Percentiles rank a stretch among this genome's conserved stretches.
These are phyloP conservation scores for Pleurotus eryngii DNA, from an alignment of 768 basidiomycete species.

Conservation along the genomic window DNA sequence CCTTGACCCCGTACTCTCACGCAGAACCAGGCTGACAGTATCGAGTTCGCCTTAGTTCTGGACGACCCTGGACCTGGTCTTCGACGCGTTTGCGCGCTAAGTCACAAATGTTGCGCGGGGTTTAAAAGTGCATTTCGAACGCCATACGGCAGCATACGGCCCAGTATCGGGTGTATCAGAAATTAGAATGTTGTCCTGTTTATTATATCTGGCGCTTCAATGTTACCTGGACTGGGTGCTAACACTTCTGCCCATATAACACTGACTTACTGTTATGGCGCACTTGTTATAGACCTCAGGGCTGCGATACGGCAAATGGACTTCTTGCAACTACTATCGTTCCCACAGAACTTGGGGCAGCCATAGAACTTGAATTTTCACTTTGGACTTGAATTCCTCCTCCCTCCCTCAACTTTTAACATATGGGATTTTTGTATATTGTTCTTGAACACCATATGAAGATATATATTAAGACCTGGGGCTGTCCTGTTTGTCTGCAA, in stretches of 20 bases:
- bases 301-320: conserved; percentile 59
- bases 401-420: too few relatives aligned
- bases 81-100: too few relatives aligned
- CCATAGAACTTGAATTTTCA: too few relatives aligned
- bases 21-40: not conserved
- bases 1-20: not conserved
- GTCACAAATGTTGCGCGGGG: too few relatives aligned
- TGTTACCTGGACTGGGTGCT: conserved; percentile 54
- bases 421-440: too few relatives aligned
- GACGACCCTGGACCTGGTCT: not conserved
- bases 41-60: not conserved
- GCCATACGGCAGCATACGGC: too few relatives aligned
- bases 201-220: conserved; percentile 48
- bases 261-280: not conserved
- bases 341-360: too few relatives aligned
- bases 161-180: conserved; percentile 22
- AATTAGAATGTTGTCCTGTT: conserved; percentile 41
- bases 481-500: too few relatives aligned
- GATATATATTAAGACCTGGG: too few relatives aligned
- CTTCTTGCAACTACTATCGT: conserved; percentile 22
- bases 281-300: conserved; percentile 18
- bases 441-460: too few relatives aligned
- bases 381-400: too few relatives aligned
- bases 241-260: conserved; percentile 28
- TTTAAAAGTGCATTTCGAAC: too few relatives aligned